Percentiles rank a stretch among this genome's conserved stretches.
Conservation (phyloP, 2,329 filamentous ascomycete genomes). For the Trichoderma hamatum region DNA sequence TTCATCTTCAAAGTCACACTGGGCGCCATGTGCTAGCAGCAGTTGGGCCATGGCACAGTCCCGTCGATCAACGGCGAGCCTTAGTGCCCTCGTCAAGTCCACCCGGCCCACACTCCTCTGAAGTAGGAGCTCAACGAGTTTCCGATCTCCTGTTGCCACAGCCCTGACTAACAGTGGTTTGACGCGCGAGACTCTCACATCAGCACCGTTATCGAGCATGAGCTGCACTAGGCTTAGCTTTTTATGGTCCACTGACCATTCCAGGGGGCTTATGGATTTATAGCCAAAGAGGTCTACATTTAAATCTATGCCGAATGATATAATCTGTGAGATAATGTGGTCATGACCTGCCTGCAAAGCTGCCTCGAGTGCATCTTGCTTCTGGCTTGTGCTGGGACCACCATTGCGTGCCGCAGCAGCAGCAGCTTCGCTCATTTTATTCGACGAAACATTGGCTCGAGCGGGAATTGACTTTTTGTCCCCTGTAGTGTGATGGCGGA, state of each 20-base stretch:
- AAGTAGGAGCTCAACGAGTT: background rate
- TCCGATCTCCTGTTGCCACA: background rate
- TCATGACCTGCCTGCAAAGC: conserved; percentile 4
- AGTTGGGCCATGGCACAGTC: background rate
- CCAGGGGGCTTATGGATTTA: background rate
- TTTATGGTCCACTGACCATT: conserved; percentile 2
- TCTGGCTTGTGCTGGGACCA: conserved; percentile 9
- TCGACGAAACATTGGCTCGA: background rate
- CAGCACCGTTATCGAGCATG: background rate
- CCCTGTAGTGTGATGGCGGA: background rate
- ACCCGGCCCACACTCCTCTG: background rate
- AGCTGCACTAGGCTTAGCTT: conserved; percentile 2
- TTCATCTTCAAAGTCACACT: conserved; percentile 4
- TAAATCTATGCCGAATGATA: conserved; percentile 5
- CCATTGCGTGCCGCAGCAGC: background rate
- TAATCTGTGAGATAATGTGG: background rate
- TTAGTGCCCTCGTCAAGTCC: conserved; percentile 2
- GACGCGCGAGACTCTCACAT: background rate
- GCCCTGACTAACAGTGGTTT: conserved; percentile 1
- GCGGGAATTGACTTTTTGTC: background rate
- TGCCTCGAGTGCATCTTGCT: conserved; percentile 13
- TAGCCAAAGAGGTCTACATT: conserved; percentile 9
- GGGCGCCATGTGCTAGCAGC: conserved; percentile 1
- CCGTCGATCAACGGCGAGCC: background rate
- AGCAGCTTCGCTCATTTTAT: background rate